These are phyloP conservation scores for Kodamaea neixiangensis DNA, from an alignment of 805 yeast genomes.

Conservation along the genomic window DNA sequence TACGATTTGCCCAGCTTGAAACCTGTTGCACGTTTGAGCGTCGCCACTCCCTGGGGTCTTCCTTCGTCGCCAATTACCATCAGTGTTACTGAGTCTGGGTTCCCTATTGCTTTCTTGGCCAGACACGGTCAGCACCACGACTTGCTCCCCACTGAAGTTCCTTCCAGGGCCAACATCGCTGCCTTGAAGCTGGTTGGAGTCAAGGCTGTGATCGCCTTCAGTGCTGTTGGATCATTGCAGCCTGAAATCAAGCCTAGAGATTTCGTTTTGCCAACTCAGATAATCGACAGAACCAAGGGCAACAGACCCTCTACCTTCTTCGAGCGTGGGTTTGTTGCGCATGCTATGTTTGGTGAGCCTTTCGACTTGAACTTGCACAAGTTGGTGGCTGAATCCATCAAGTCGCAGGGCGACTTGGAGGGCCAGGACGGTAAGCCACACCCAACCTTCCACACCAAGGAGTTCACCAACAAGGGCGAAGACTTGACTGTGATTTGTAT, in stretches of 20 bases:
- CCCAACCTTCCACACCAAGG: constrained; percentile 63
- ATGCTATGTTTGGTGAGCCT: constrained; percentile 97
- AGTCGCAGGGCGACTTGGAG: constrained; percentile 50
- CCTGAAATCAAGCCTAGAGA: constrained; percentile 90
- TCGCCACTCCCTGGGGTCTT: constrained; percentile 95
- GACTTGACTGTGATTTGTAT: constrained; percentile 89
- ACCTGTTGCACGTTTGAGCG: constrained; percentile 80
- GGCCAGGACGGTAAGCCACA: constrained; percentile 46
- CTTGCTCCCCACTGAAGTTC: constrained; percentile 88
- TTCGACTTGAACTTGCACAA: constrained; percentile 75
- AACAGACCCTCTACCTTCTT: constrained; percentile 87
- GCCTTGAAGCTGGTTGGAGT: constrained; percentile 89
- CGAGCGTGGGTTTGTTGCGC: constrained; percentile 93
- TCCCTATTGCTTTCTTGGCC: constrained; percentile 90
- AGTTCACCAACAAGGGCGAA: constrained; percentile 55
- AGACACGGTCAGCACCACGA: constrained; percentile 94
- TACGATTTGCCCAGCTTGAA: constrained; percentile 79
- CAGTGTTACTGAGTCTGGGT: constrained; percentile 72
- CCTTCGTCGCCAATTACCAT: constrained; percentile 95
- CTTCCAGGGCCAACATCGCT: constrained; percentile 91
- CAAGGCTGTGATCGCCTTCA: constrained; percentile 84
- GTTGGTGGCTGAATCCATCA: constrained; percentile 55
- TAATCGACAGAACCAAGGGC: constrained; percentile 96
- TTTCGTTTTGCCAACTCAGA: constrained; percentile 94
- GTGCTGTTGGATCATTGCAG: constrained; percentile 95